phyloP scores from a whole-genome alignment of 352 stramenopile genomes.

The Pythium utonaiense region DNA sequence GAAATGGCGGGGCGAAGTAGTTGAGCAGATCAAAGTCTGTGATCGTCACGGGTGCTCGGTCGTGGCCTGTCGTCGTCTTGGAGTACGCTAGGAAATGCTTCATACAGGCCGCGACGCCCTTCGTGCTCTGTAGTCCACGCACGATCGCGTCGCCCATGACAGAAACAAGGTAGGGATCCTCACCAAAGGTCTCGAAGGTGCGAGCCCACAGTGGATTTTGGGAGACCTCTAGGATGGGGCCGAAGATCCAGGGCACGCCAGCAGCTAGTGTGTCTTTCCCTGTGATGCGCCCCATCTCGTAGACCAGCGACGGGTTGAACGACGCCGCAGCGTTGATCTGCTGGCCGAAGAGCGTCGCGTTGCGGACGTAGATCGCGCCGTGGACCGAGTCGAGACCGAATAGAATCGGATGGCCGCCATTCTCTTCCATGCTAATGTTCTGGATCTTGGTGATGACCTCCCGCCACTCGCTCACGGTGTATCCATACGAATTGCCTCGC shows the following conservation, averaged over 20 bases:
- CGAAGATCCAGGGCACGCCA: slow-evolving; percentile 89
- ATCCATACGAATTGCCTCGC: slow-evolving; percentile 3
- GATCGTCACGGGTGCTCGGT: slow-evolving; percentile 70
- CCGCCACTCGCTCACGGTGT: slow-evolving; percentile 31
- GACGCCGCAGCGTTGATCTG: slow-evolving; percentile 83
- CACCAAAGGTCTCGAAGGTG: slow-evolving; percentile 92
- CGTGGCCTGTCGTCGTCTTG: slow-evolving; percentile 74
- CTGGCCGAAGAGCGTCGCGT: slow-evolving; percentile 80
- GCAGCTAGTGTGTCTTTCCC: slow-evolving; percentile 77
- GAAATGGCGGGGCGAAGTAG: slow-evolving; percentile 80
- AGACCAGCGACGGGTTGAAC: slow-evolving; percentile 80
- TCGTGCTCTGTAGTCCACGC: slow-evolving; percentile 67
- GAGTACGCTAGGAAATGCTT: slow-evolving; percentile 91
- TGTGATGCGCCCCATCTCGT: slow-evolving; percentile 59
- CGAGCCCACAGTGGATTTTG: slow-evolving; percentile 84
- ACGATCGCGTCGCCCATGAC: slow-evolving; percentile 75
- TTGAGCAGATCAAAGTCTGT: slow-evolving; percentile 82
- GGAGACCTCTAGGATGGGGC: slow-evolving; percentile 80
- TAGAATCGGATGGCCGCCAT: slow-evolving; percentile 60
- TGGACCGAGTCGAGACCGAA: slow-evolving; percentile 89
- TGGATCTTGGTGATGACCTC: slow-evolving; percentile 35
- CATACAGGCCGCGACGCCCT: slow-evolving; percentile 48
- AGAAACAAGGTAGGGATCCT: slow-evolving; percentile 84
- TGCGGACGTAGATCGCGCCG: slow-evolving; percentile 82
- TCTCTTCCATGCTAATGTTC: slow-evolving; percentile 54